Percentiles rank a stretch among this genome's conserved stretches.
phyloP scores from a whole-genome alignment of 305 asterid genomes.

The Coffea humblotiana region DNA sequence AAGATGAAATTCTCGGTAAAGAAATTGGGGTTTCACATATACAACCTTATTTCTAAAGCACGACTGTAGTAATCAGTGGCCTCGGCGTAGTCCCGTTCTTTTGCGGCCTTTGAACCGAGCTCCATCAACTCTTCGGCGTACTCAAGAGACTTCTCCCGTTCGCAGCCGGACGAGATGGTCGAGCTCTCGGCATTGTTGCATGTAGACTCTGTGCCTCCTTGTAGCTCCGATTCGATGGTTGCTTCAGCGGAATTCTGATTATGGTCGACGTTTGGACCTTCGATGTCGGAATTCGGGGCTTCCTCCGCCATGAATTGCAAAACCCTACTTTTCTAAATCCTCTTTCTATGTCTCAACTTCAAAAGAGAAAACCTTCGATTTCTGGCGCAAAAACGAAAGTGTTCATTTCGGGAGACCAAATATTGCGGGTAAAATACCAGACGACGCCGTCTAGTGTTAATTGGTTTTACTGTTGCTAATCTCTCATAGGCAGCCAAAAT shows the following conservation, averaged over 20 bases:
- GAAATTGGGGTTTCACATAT: neutral
- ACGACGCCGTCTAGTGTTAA: slow-evolving; percentile 13
- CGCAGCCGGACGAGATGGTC: slow-evolving; percentile 34
- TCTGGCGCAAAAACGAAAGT: slow-evolving; percentile 48
- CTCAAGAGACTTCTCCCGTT: slow-evolving; percentile 52
- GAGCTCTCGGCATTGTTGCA: slow-evolving; percentile 55
- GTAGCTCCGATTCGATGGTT: slow-evolving; percentile 39
- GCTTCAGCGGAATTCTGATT: slow-evolving; percentile 67
- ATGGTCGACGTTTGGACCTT: slow-evolving; percentile 28
- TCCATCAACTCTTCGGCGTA: slow-evolving; percentile 63
- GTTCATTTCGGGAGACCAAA: neutral
- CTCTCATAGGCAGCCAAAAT: no score
- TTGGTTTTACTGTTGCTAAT: neutral
- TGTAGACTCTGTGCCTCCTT: slow-evolving; percentile 46
- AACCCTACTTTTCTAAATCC: slow-evolving; percentile 22
- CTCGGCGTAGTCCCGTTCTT: slow-evolving; percentile 63
- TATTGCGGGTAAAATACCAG: neutral
- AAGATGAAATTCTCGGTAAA: neutral
- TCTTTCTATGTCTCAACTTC: slow-evolving; percentile 28
- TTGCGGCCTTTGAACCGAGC: slow-evolving; percentile 59
- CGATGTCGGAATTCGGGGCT: slow-evolving; percentile 33
- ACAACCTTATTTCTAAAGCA: slow-evolving; percentile 84
- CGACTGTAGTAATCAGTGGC: slow-evolving; percentile 93
- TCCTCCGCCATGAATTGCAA: slow-evolving; percentile 57
- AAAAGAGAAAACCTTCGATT: slow-evolving; percentile 21